phyloP scores from a whole-genome alignment of 108 stramenopile genomes.

The Fragilaria crotonensis region DNA sequence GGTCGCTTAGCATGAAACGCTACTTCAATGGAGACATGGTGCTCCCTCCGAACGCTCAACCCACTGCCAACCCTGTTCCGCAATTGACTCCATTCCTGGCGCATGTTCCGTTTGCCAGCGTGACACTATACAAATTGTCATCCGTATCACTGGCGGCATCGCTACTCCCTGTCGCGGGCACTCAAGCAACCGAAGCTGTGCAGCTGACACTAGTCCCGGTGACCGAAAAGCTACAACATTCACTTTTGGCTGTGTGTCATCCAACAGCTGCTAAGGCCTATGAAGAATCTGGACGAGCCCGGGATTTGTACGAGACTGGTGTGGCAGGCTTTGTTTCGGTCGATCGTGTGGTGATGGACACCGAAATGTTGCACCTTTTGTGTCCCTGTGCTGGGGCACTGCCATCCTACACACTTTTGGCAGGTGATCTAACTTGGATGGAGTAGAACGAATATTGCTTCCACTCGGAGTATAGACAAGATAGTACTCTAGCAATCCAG shows the following conservation, averaged over 20 bases:
- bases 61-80: slow-evolving; percentile 19
- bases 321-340: slow-evolving; percentile 81
- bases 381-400: slow-evolving; percentile 72
- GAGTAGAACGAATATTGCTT: slow-evolving; percentile 44
- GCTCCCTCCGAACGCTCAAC: slow-evolving; percentile 7
- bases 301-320: slow-evolving; percentile 63
- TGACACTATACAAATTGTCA: slow-evolving; percentile 57
- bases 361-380: slow-evolving; percentile 61
- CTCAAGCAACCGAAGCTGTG: slow-evolving; percentile 77
- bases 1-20: slow-evolving; percentile 56
- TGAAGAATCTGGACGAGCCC: slow-evolving; percentile 39
- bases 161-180: slow-evolving; percentile 70
- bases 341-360: slow-evolving; percentile 63
- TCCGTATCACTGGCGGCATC: slow-evolving; percentile 63
- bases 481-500: not conserved
- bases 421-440: slow-evolving; percentile 82
- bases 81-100: slow-evolving; percentile 72
- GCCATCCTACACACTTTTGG: slow-evolving; percentile 56
- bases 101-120: slow-evolving; percentile 51
- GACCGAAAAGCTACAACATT: slow-evolving; percentile 42
- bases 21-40: slow-evolving; percentile 75
- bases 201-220: slow-evolving; percentile 47
- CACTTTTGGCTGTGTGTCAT: slow-evolving; percentile 78
- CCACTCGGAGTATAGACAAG: slow-evolving; percentile 1
- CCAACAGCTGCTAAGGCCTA: slow-evolving; percentile 62